Evolutionary conservation across 2,329 filamentous ascomycete species (phyloP), one percentile per base, ranked within the genome.

Genomic region (Torrubiella hemipterigena): DNA sequence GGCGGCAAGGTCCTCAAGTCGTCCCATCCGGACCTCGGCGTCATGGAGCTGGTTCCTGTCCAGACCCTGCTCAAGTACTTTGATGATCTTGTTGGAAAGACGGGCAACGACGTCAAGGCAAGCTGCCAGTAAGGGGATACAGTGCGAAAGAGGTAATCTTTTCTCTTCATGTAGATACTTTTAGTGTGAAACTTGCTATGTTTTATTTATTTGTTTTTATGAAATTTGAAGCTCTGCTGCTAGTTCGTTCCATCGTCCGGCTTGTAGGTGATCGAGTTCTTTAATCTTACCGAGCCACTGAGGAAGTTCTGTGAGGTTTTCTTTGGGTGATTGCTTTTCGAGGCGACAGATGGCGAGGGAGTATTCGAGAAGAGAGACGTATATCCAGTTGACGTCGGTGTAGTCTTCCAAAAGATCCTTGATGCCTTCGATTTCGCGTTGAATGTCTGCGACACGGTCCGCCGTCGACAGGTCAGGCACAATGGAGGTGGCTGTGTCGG

Each of bases 301-400:
- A 28, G 51, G 45, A 25, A 78, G 52, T 30, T 72, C 63, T 7
- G 46, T 45, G 36, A 55, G 55, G 39, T 70, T 62, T 6, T 58
- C 49, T 2, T 38, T 35, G 8, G 42, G 64, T 35, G 52, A 47
- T 27, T 57, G 45, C 54, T 57, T 54, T 43, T 67, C 66, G 37
- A 81, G 46, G n/a, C 54, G 52, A 33, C 63, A 65, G n/a, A 81
- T 53, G 19, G 63, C 58, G 18, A 78, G 49, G 1, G 77, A 77
- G 47, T 84, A 86, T 39, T 84, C 74, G 16, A 96, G 66, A 30
- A 96, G 61, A 5, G 80, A 80, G 54, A 93, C 83, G 49, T 94
- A 93, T 27, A 94, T 81, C 73, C 85, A 91, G 56, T 94, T 93
- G 52, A 61, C 51, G 30, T 68, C 58, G 4, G 50, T 38, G 38